These are phyloP conservation scores for Cyberlindnera americana DNA, from an alignment of 805 yeast genomes.

Conservation along the genomic window DNA sequence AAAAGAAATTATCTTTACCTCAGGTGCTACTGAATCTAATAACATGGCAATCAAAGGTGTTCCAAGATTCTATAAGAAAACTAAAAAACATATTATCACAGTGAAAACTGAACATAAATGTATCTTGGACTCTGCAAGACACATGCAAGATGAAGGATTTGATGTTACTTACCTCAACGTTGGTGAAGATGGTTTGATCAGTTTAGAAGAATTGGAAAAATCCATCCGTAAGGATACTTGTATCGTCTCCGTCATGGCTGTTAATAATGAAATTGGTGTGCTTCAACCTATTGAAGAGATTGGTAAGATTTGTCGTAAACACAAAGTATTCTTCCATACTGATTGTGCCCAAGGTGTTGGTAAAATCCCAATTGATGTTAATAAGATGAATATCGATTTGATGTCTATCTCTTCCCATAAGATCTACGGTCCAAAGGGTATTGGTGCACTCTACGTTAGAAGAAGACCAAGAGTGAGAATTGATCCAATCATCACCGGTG, in stretches of 20 bases:
- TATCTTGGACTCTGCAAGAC: conserved; percentile 94
- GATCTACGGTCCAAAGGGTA: conserved; percentile 96
- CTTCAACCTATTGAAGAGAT: conserved; percentile 94
- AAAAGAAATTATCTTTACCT: conserved; percentile 93
- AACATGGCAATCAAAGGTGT: conserved; percentile 96
- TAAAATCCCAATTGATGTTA: conserved; percentile 88
- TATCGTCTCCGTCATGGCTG: conserved; percentile 92
- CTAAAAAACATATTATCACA: conserved; percentile 92
- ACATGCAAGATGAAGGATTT: conserved; percentile 93
- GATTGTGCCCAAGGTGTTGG: conserved; percentile 98
- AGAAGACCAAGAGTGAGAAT: conserved; percentile 98
- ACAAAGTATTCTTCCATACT: conserved; percentile 94
- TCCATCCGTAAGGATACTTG: conserved; percentile 90
- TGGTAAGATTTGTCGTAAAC: conserved; percentile 78
- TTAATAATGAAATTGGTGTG: conserved; percentile 97
- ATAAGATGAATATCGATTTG: conserved; percentile 87
- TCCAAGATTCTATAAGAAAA: conserved; percentile 84
- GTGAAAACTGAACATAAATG: conserved; percentile 98
- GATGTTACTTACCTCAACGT: conserved; percentile 94
- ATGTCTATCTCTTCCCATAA: conserved; percentile 95
- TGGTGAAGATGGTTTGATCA: conserved; percentile 70
- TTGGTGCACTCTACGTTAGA: conserved; percentile 92
- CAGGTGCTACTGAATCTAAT: conserved; percentile 97
- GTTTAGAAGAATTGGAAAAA: conserved; percentile 69
- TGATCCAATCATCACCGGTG: conserved; percentile 93